Evolutionary conservation across 75 land plant species (phyloP), one percentile per base, ranked within the genome.

Genomic region (Adiantum capillusveneris): DNA sequence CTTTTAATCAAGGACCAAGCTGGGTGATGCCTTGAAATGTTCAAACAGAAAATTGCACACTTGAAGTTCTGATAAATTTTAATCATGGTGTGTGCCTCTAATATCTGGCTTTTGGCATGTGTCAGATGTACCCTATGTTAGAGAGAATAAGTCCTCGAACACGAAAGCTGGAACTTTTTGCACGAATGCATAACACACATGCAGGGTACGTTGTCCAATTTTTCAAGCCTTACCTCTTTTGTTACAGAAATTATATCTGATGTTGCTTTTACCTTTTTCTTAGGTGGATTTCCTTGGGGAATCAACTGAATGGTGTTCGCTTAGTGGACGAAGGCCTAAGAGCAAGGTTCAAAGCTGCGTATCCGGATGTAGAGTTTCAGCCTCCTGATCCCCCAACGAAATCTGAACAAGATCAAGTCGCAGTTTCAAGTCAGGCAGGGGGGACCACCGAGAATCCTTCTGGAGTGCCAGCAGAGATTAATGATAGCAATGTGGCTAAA

Each of bases 111-210:
- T n/a, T n/a, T n/a, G n/a, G n/a, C n/a, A n/a, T n/a, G n/a, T n/a
- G n/a, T 69, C 78, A 93, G 98, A 95, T 95, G 99, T 95, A 95
- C 53, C 86, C 96, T 7, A 55, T 95, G 85, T 74, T 95, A 46
- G 99, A 95, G 64, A 76, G 99, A 66, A 95, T 95, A 62, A 95
- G 88, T 68, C 99, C 96, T 12, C 72, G 99, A 64, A 86, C 96
- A 42, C 81, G 99, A 51, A 95, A 95, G 68, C 77, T 90, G 62
- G 99, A 95, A 65, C 75, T 95, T 53, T 95, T 95, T 80, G 96
- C 99, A 53, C 79, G 96, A 6, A 90, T 86, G 96, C 99, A 95
- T 66, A 95, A 95, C 52, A 82, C 91, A 66, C 88, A 90, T 71
- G 85, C 99, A 56, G 99, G 99, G 96, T 94, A 79, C 55, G 55